Percentiles rank a stretch among this genome's conserved stretches.
phyloP scores from a whole-genome alignment of 257 asterid species.

The Paraleonurus japonicus region DNA sequence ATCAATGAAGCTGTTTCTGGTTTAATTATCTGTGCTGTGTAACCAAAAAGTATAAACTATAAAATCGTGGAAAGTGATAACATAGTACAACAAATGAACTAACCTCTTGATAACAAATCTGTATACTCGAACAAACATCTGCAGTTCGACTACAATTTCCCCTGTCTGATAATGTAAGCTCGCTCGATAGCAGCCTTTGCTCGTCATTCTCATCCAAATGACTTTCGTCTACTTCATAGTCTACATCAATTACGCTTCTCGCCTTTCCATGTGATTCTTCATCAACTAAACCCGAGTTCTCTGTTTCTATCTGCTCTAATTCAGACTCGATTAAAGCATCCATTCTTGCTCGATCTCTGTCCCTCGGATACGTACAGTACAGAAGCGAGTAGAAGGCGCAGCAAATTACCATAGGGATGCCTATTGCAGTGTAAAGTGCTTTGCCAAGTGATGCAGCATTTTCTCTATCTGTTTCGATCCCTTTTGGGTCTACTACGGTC shows the following conservation, averaged over 20 bases:
- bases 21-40: too few relatives aligned
- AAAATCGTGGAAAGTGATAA: too few relatives aligned
- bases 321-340: conserved; percentile 58
- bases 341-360: conserved; percentile 82
- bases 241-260: conserved; percentile 39
- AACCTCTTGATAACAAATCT: conserved; percentile 4
- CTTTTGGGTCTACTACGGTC: conserved; percentile 32
- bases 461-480: conserved; percentile 58
- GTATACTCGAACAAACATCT: too few relatives aligned
- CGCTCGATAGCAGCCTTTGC: conserved; percentile 44
- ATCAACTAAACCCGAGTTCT: conserved; percentile 27
- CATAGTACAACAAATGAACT: conserved; percentile 8
- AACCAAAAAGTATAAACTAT: too few relatives aligned
- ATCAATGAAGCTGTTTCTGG: too few relatives aligned
- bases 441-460: conserved; percentile 84
- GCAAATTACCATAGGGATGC: conserved; percentile 71
- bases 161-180: conserved; percentile 27
- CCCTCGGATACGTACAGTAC: conserved; percentile 75
- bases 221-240: conserved; percentile 35
- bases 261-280: conserved; percentile 32
- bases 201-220: conserved; percentile 48
- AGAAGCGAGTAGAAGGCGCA: conserved; percentile 68
- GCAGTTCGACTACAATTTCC: conserved; percentile 20
- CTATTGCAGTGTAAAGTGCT: conserved; percentile 89
- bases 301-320: conserved; percentile 46